A percentile compares a stretch with the other conserved stretches of the same genome.
Evolutionary conservation across 2,329 filamentous ascomycete genomes (phyloP).

Genomic region (Teratosphaeriaceae sp.): DNA sequence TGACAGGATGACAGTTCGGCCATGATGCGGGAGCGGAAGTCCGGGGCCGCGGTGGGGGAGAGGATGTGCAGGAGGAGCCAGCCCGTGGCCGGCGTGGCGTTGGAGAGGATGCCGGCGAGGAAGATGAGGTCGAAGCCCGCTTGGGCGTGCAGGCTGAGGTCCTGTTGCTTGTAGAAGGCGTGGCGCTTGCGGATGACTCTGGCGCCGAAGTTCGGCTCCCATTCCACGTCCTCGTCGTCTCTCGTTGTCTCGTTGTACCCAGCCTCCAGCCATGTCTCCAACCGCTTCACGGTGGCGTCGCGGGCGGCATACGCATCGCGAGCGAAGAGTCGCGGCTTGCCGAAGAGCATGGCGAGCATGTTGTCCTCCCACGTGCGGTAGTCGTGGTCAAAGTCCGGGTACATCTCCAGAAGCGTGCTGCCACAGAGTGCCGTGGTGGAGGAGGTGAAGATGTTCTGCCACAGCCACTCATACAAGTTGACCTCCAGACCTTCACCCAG

Average conservation of each 20-base stretch:
- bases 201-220: constrained; percentile 17
- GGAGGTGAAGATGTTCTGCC: constrained; percentile 13
- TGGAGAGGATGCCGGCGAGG: constrained; percentile 20
- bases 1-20: constrained; percentile 15
- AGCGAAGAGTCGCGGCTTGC: constrained; percentile 13
- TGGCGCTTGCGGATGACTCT: constrained; percentile 17
- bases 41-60: constrained; percentile 13
- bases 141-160: constrained; percentile 10
- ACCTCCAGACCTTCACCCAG: constrained; percentile 13
- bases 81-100: constrained; percentile 22
- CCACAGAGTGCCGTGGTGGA: constrained; percentile 17
- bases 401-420: constrained; percentile 14
- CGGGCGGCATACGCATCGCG: constrained; percentile 12
- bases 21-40: constrained; percentile 15
- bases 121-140: constrained; percentile 20
- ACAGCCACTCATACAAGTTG: constrained; percentile 16
- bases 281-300: constrained; percentile 10
- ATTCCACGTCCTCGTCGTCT: constrained; percentile 7
- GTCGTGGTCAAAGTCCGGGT: constrained; percentile 15
- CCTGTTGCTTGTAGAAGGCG: constrained; percentile 12
- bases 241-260: constrained; percentile 7
- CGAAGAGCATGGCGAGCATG: constrained; percentile 17
- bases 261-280: constrained; percentile 12
- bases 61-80: constrained; percentile 25
- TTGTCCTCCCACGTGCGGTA: constrained; percentile 17